Evolutionary conservation across 805 yeast species (phyloP), one percentile per base, ranked within the genome.

Genomic region (Wickerhamomyces subpelliculosus): DNA sequence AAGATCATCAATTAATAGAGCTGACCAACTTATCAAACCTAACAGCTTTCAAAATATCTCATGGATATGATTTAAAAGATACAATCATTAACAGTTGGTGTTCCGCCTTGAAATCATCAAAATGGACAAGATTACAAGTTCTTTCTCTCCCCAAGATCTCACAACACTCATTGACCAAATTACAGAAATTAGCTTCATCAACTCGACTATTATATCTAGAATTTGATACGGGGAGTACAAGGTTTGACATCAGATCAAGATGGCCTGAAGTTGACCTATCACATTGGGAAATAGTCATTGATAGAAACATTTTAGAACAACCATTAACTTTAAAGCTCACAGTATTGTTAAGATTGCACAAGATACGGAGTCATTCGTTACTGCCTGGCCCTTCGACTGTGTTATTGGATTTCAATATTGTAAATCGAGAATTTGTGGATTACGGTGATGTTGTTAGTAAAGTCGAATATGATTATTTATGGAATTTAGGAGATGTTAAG

Each of bases 71-170:
- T 6, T 20, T 50, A 5, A 40, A 48, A 3, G 57, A 53, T n/a
- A 41, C 43, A 0, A 43, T 49, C 3, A 41, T 54, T 6, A 22
- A 47, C 6, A 37, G 36, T 16, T 52, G 58, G 57, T 45, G 51
- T 20, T 27, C 47, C 1, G 43, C 57, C 2, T 19, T 54, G n/a
- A 49, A 41, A 21, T 33, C 44, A 1, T 18, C 32, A 5, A 54
- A 54, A 37, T 54, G 57, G 58, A 14, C 37, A 2, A 44, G 45
- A 7, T 30, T 54, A 7, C 51, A 51, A 20, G 19, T 53, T n/a
- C 28, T 54, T 4, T 42, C 47, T 2, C 20, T 54, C 3, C 54
- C 53, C 0, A 37, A 38, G 33, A 25, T 46, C 0, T 40, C 55
- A 10, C 35, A 48, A 24, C 37, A 28, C 3, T 45, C 52, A 7